Percentiles rank a stretch among this genome's conserved stretches.
phyloP scores from a whole-genome alignment of 2,329 filamentous ascomycete genomes.

The Ophiostoma novo-ulmi region DNA sequence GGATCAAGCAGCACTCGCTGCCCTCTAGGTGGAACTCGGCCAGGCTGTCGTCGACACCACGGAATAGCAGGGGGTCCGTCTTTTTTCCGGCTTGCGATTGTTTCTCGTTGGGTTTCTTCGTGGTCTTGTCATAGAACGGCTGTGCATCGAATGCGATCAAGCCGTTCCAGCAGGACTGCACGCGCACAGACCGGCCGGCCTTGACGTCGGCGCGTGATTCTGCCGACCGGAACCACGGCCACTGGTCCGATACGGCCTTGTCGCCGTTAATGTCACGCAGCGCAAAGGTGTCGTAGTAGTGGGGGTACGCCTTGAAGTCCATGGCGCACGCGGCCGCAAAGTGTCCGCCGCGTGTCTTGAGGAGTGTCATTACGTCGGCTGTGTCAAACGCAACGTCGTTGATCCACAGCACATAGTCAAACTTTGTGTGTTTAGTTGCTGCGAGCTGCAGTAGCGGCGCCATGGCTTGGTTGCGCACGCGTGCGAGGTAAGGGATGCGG shows the following conservation, averaged over 20 bases:
- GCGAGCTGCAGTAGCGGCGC: conserved; percentile 50
- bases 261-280: conserved; percentile 51
- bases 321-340: conserved; percentile 58
- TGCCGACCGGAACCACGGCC: conserved; percentile 54
- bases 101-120: not conserved
- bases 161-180: conserved; percentile 65
- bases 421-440: conserved; percentile 33
- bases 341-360: conserved; percentile 49
- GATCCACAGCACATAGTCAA: conserved; percentile 55
- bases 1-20: conserved; percentile 75
- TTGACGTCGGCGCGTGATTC: conserved; percentile 44
- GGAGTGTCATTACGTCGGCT: conserved; percentile 48
- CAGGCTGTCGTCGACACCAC: conserved; percentile 59
- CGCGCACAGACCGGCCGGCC: conserved; percentile 48
- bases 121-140: conserved; percentile 41
- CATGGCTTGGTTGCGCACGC: conserved; percentile 58
- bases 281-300: conserved; percentile 59
- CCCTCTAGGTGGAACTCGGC: conserved; percentile 61
- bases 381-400: conserved; percentile 56
- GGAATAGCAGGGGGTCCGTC: conserved; percentile 47
- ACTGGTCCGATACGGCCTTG: conserved; percentile 48
- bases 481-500: conserved; percentile 63
- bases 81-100: not conserved
- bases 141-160: conserved; percentile 45
- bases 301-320: conserved; percentile 50